Evolutionary conservation across 805 yeast species (phyloP).

Genomic region (Wickerhamomyces strasburgensis): DNA sequence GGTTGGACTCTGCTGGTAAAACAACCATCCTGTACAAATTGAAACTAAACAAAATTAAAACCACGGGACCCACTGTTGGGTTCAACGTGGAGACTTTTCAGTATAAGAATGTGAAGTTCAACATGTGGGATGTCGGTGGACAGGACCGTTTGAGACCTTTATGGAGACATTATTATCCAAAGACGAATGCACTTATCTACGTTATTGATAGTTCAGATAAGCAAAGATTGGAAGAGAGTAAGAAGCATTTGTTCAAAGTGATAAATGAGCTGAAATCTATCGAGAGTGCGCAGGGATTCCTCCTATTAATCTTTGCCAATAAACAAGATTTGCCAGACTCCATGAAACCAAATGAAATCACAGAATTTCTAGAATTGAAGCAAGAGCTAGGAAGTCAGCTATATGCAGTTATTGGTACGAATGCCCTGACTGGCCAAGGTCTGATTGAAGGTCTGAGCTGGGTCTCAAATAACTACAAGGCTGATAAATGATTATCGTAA

Average conservation of each 20-base stretch:
- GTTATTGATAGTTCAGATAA: conserved; percentile 82
- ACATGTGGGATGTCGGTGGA: conserved; percentile 96
- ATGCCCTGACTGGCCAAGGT: conserved; percentile 88
- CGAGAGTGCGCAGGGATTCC: conserved; percentile 56
- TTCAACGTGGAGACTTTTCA: conserved; percentile 87
- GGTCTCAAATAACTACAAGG: conserved; percentile 61
- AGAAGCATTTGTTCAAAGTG: conserved; percentile 70
- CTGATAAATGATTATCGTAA: too few species aligned
- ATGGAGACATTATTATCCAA: conserved; percentile 95
- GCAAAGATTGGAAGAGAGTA: conserved; percentile 70
- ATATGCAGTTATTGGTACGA: conserved; percentile 90
- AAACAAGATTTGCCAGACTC: conserved; percentile 95
- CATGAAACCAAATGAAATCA: conserved; percentile 77
- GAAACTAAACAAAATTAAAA: conserved; percentile 67
- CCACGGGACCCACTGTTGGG: conserved; percentile 91
- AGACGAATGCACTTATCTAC: conserved; percentile 86
- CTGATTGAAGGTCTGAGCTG: conserved; percentile 82
- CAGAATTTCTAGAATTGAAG: conserved; percentile 63
- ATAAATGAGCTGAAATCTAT: conserved; percentile 65
- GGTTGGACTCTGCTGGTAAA: conserved; percentile 90
- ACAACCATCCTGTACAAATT: conserved; percentile 82
- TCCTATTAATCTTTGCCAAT: conserved; percentile 81
- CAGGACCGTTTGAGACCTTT: conserved; percentile 87
- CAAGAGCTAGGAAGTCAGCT: conserved; percentile 57
- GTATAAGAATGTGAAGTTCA: conserved; percentile 75